Conservation (phyloP, 23 red algal genomes). For the Gracilaria gracilis region DNA sequence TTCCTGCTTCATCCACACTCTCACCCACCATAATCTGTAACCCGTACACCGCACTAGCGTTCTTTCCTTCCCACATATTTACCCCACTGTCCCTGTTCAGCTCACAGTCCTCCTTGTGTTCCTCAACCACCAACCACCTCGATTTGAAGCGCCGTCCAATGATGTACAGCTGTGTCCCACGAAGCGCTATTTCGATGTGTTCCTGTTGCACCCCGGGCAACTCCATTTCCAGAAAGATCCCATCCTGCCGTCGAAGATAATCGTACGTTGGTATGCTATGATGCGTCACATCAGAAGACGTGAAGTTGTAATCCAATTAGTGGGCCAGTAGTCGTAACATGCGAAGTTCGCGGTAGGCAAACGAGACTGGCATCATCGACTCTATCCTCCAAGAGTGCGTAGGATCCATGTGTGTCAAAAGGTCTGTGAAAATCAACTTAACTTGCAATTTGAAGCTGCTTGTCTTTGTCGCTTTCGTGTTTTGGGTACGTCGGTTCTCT, state of each 20-base stretch:
- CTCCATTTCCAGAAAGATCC: conserved; percentile 12
- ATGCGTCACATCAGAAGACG: not conserved
- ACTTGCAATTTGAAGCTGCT: no score
- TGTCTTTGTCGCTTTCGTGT: no score
- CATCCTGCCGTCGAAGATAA: not conserved
- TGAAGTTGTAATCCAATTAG: not conserved
- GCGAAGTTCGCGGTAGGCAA: not conserved
- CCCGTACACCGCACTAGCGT: not conserved
- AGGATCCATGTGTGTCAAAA: not conserved
- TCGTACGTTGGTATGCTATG: conserved; percentile 18
- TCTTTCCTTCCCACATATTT: not conserved
- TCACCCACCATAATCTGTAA: not conserved
- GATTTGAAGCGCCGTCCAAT: conserved; percentile 15
- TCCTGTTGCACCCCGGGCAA: conserved; percentile 12
- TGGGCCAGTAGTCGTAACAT: conserved; percentile 18
- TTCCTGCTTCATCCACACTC: not conserved
- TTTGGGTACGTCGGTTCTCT: no score
- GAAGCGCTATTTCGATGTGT: not conserved
- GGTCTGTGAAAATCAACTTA: no score
- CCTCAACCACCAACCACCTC: not conserved
- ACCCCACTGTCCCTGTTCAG: not conserved
- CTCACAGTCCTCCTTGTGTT: not conserved
- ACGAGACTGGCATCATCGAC: conserved; percentile 10
- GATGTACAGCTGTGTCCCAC: not conserved
- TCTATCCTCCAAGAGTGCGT: not conserved